Evolutionary conservation across 2,329 filamentous ascomycete genomes (phyloP).

Genomic region (Aspergillus sp.): DNA sequence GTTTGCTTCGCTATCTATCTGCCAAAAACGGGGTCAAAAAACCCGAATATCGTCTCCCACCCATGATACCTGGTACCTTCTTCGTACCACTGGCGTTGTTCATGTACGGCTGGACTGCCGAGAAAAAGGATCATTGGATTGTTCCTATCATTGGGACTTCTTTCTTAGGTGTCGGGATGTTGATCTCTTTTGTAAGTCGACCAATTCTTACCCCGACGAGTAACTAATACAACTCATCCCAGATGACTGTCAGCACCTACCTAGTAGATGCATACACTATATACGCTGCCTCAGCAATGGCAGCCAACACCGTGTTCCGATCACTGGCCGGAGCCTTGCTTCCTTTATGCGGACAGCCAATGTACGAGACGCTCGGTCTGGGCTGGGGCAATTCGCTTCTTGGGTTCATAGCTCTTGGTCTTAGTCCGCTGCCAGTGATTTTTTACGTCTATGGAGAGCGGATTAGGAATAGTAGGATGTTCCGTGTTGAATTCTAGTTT

Average conservation of each 20-base stretch:
- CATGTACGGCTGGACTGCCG: slow-evolving; percentile 46
- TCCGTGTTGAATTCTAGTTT: too few relatives aligned
- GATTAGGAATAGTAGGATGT: too few relatives aligned
- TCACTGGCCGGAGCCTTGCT: slow-evolving; percentile 46
- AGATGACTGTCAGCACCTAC: slow-evolving; percentile 21
- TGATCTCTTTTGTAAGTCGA: slow-evolving; percentile 18
- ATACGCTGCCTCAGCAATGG: slow-evolving; percentile 43
- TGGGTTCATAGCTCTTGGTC: slow-evolving; percentile 9
- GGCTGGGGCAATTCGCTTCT: slow-evolving; percentile 40
- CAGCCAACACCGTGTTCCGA: slow-evolving; percentile 41
- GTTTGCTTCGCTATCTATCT: background rate
- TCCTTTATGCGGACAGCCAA: slow-evolving; percentile 42
- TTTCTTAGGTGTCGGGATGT: slow-evolving; percentile 37
- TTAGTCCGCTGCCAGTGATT: background rate
- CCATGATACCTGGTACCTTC: slow-evolving; percentile 46
- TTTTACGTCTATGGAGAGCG: background rate
- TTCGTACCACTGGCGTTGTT: slow-evolving; percentile 44
- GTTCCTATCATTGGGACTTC: slow-evolving; percentile 44
- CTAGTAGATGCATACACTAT: slow-evolving; percentile 35
- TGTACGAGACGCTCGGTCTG: slow-evolving; percentile 29
- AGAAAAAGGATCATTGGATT: slow-evolving; percentile 39
- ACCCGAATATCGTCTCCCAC: slow-evolving; percentile 54
- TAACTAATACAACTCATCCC: background rate
- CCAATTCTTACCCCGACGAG: background rate
- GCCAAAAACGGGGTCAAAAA: slow-evolving; percentile 1